Evolutionary conservation across 1,284 basidiomycete genomes (phyloP).

Genomic region (Ganoderma leucocontextum): DNA sequence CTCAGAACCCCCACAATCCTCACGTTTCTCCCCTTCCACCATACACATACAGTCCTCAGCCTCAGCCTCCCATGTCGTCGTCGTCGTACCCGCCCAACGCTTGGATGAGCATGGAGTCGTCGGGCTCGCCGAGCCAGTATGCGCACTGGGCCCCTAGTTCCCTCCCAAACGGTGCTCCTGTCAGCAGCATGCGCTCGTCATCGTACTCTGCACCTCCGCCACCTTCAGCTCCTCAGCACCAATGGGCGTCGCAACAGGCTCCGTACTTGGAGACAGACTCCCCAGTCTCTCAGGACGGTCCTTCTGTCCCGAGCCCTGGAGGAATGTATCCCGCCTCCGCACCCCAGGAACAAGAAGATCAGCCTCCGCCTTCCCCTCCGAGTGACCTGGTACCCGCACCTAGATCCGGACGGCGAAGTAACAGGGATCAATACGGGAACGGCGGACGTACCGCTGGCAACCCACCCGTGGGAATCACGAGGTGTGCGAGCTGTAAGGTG

Average conservation of each 20-base stretch:
- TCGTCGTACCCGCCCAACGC: slow-evolving; percentile 59
- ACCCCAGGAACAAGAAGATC: slow-evolving; percentile 31
- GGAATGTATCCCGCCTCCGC: slow-evolving; percentile 30
- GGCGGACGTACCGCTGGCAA: slow-evolving; percentile 53
- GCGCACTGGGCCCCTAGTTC: slow-evolving; percentile 49
- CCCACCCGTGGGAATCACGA: slow-evolving; percentile 76
- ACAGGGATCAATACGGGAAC: slow-evolving; percentile 41
- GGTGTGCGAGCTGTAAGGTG: slow-evolving; percentile 86
- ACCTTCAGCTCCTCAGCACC: slow-evolving; percentile 35
- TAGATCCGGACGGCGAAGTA: slow-evolving; percentile 61
- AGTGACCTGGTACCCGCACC: slow-evolving; percentile 70
- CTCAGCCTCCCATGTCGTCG: slow-evolving; percentile 47
- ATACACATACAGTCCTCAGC: slow-evolving; percentile 47
- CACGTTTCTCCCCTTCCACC: slow-evolving; percentile 40
- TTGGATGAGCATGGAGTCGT: slow-evolving; percentile 51
- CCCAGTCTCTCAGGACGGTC: slow-evolving; percentile 32
- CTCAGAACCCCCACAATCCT: slow-evolving; percentile 51
- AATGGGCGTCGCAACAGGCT: slow-evolving; percentile 42
- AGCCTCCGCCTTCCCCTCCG: slow-evolving; percentile 39
- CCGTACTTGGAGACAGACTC: slow-evolving; percentile 37
- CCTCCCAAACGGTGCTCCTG: slow-evolving; percentile 42
- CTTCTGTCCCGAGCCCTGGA: slow-evolving; percentile 34
- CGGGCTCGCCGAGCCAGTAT: slow-evolving; percentile 45
- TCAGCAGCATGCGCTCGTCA: slow-evolving; percentile 58
- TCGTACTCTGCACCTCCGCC: slow-evolving; percentile 51